These are phyloP conservation scores for Arthrobotrys sinensis DNA, from an alignment of 2,329 filamentous ascomycete species.

Conservation along the genomic window DNA sequence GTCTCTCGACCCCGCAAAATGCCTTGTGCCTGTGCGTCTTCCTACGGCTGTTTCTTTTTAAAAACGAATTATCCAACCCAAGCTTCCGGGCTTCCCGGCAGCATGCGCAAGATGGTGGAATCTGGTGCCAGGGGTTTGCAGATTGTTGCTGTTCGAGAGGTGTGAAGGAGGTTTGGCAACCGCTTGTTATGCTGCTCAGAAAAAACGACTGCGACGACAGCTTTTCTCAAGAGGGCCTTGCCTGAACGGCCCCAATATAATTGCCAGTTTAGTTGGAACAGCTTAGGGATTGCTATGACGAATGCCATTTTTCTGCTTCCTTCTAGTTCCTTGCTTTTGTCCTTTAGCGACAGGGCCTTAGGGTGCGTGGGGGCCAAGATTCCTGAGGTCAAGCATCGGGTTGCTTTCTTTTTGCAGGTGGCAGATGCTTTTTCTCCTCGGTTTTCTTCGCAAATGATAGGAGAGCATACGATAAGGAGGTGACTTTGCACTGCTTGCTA, in stretches of 20 bases:
- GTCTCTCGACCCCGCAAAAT: conserved; percentile 60
- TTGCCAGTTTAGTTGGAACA: conserved; percentile 26
- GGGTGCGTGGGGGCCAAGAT: conserved; percentile 60
- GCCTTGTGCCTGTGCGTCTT: conserved; percentile 59
- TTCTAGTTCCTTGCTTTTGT: conserved; percentile 53
- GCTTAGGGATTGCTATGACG: conserved; percentile 46
- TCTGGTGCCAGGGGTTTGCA: conserved; percentile 57
- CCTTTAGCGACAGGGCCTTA: conserved; percentile 28
- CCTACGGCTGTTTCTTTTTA: conserved; percentile 60
- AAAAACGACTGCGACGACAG: conserved; percentile 24
- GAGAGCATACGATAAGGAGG: conserved; percentile 61
- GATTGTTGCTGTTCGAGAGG: conserved; percentile 48
- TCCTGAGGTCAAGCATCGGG: conserved; percentile 33
- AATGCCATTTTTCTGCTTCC: conserved; percentile 39
- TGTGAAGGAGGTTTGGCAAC: conserved; percentile 40
- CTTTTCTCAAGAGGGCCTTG: conserved; percentile 22
- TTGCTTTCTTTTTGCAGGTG: conserved; percentile 23
- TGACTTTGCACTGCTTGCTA: conserved; percentile 48
- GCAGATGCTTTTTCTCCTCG: conserved; percentile 31
- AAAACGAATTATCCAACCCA: conserved; percentile 57
- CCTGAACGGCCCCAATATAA: conserved; percentile 37
- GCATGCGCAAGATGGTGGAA: conserved; percentile 53
- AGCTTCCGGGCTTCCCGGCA: conserved; percentile 60
- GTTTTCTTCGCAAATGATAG: conserved; percentile 36
- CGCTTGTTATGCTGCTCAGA: conserved; percentile 11